Conservation (phyloP, 2,329 filamentous ascomycete genomes). For the Atkinsonella hypoxylon region DNA sequence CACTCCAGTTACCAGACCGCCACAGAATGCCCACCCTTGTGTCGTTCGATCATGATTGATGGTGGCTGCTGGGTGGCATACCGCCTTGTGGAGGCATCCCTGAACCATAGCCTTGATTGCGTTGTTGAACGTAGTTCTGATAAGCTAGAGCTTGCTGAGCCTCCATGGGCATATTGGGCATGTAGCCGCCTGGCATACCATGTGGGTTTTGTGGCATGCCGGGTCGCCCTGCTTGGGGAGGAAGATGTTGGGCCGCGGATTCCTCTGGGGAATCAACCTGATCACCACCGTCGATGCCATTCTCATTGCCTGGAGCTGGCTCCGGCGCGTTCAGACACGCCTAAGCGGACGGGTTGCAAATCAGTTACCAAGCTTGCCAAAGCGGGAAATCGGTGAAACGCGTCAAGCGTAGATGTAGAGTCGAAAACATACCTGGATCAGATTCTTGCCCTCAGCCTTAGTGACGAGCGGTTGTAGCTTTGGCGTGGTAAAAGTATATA, state of each 20-base stretch:
- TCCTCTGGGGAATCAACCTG: conserved; percentile 89
- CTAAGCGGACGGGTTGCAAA: conserved; percentile 32
- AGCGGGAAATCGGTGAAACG: neutral
- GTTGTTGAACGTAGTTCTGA: conserved; percentile 71
- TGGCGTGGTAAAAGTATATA: conserved; percentile 96
- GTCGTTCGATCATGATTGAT: conserved; percentile 50
- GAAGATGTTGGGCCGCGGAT: conserved; percentile 62
- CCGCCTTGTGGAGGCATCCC: conserved; percentile 66
- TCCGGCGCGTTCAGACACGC: conserved; percentile 95
- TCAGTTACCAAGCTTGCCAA: neutral
- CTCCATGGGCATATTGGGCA: conserved; percentile 54
- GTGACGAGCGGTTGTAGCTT: conserved; percentile 97
- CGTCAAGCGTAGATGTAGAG: neutral
- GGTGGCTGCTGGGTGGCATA: conserved; percentile 73
- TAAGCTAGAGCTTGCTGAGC: conserved; percentile 73
- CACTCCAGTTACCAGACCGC: neutral
- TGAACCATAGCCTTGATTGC: conserved; percentile 56
- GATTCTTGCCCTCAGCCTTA: conserved; percentile 96
- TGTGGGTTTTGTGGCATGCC: conserved; percentile 53
- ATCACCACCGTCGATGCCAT: conserved; percentile 63
- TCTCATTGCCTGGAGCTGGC: conserved; percentile 68
- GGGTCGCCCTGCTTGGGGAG: conserved; percentile 44
- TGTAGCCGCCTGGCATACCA: conserved; percentile 49
- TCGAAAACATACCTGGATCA: conserved; percentile 65
- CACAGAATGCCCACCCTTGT: neutral